These are phyloP conservation scores for Pisolithus thermaeus DNA, from an alignment of 1,284 basidiomycete genomes.

Conservation along the genomic window DNA sequence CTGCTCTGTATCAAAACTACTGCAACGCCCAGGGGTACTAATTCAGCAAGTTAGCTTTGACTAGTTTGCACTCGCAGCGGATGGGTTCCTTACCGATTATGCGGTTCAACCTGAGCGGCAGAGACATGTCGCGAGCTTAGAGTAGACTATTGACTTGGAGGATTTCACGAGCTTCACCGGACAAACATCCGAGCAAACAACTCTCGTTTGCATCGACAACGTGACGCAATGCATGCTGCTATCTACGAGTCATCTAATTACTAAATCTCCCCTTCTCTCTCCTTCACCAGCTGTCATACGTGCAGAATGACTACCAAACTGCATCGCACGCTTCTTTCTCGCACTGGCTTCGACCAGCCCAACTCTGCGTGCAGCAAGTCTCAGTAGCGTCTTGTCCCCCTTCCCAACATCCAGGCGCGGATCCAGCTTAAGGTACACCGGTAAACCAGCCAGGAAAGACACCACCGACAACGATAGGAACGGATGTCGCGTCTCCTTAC, in stretches of 20 bases:
- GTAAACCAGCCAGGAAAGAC: conserved; percentile 65
- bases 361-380: conserved; percentile 61
- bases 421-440: conserved; percentile 79
- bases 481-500: conserved; percentile 87
- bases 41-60: conserved; percentile 5
- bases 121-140: conserved; percentile 33
- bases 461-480: conserved; percentile 82
- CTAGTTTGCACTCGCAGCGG: background rate
- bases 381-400: conserved; percentile 86
- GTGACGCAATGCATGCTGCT: background rate
- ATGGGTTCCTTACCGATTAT: conserved; percentile 35
- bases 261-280: conserved; percentile 49
- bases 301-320: conserved; percentile 92
- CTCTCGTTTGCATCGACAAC: background rate
- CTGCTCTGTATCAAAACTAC: conserved; percentile 67
- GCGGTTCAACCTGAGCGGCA: conserved; percentile 43
- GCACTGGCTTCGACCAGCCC: conserved; percentile 65
- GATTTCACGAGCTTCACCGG: background rate
- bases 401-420: conserved; percentile 58
- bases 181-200: conserved; percentile 23
- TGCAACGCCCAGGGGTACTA: conserved; percentile 75
- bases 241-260: conserved; percentile 8
- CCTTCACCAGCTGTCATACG: conserved; percentile 67
- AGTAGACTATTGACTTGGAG: background rate
- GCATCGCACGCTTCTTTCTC: conserved; percentile 92